Conservation (phyloP, 2,329 filamentous ascomycete genomes). For the Fusarium tanahbumbuense region DNA sequence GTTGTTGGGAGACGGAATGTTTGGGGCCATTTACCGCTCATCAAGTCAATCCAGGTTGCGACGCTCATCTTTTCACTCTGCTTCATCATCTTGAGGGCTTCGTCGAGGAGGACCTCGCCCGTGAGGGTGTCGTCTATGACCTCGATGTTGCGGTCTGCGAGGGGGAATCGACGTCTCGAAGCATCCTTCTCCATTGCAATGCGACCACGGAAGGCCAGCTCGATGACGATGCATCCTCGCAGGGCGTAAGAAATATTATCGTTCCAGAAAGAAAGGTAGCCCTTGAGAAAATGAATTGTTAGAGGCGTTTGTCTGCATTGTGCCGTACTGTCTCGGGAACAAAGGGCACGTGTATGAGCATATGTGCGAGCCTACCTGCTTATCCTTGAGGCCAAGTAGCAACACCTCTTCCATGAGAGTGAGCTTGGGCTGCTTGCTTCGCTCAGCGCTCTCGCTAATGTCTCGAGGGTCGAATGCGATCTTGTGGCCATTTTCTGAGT, state of each 20-base stretch:
- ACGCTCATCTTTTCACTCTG: constrained; percentile 99
- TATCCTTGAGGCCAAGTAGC: constrained; percentile 95
- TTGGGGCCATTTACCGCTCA: constrained; percentile 78
- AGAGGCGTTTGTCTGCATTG: constrained; percentile 1
- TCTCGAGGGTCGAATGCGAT: constrained; percentile 98
- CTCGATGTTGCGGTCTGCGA: constrained; percentile 94
- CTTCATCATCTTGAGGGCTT: constrained; percentile 99
- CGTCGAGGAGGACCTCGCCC: constrained; percentile 95
- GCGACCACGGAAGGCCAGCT: constrained; percentile 93
- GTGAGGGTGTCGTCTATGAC: constrained; percentile 97
- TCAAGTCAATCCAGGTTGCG: constrained; percentile 97
- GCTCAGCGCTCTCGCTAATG: constrained; percentile 95
- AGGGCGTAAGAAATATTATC: constrained; percentile 99
- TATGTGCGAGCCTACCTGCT: constrained; percentile 75
- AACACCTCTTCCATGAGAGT: constrained; percentile 99
- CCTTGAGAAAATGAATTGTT: constrained; percentile 62
- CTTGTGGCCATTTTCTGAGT: constrained; percentile 95
- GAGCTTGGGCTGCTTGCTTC: constrained; percentile 97
- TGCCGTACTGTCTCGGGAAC: neutral
- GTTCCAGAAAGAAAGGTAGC: constrained; percentile 99
- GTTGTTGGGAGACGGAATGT: constrained; percentile 20
- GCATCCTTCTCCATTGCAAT: constrained; percentile 99
- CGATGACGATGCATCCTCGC: constrained; percentile 97
- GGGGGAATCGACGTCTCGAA: constrained; percentile 87
- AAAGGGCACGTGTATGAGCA: constrained; percentile 26